Conservation (phyloP, 352 stramenopile genomes). For the Lagenidium giganteum region DNA sequence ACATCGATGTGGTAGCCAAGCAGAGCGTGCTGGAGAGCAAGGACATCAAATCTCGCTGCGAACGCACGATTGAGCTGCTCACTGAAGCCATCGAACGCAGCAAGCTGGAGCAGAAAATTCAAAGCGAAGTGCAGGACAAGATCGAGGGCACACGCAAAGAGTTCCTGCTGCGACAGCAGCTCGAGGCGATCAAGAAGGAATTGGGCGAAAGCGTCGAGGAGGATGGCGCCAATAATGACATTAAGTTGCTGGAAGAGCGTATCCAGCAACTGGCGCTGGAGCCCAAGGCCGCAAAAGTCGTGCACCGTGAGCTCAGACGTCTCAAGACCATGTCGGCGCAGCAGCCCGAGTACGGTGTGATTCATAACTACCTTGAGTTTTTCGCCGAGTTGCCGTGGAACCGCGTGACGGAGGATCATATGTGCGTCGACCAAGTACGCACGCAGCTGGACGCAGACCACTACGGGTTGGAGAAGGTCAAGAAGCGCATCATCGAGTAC, state of each 20-base stretch:
- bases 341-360: conserved; percentile 58
- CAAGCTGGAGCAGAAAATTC: conserved; percentile 44
- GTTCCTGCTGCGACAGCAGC: conserved; percentile 95
- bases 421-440: conserved; percentile 38
- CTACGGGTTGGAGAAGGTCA: conserved; percentile 70
- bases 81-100: conserved; percentile 46
- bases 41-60: conserved; percentile 29
- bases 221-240: conserved; percentile 21
- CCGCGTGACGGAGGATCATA: conserved; percentile 30
- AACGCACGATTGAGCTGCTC: conserved; percentile 33
- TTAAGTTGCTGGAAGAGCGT: conserved; percentile 49
- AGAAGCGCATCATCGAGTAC: conserved; percentile 77
- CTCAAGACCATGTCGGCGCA: conserved; percentile 56
- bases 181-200: conserved; percentile 99
- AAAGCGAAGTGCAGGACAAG: conserved; percentile 55
- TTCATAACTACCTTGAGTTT: conserved; percentile 69
- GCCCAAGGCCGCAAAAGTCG: conserved; percentile 42
- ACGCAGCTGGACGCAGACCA: conserved; percentile 61
- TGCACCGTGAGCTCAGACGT: conserved; percentile 40
- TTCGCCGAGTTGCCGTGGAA: conserved; percentile 60
- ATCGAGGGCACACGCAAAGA: conserved; percentile 59
- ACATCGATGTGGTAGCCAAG: conserved; percentile 35
- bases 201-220: conserved; percentile 66
- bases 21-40: conserved; percentile 39
- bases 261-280: conserved; percentile 32